Evolutionary conservation across 2,329 filamentous ascomycete genomes (phyloP).

Genomic region (Aspergillus tamarii): DNA sequence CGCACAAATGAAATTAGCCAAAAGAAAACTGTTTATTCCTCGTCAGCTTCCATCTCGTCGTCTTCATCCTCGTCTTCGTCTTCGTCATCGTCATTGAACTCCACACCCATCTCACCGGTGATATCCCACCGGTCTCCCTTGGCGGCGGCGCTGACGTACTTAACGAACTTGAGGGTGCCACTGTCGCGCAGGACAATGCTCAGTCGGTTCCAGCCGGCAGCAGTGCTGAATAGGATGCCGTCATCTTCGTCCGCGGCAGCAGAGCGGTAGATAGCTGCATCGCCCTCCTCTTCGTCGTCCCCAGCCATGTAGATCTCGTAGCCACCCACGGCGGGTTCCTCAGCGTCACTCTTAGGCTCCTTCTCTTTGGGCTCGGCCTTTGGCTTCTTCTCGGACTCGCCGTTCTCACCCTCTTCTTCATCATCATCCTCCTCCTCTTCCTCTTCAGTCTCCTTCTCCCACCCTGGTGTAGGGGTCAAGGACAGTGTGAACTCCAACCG

Average conservation of each 20-base stretch:
- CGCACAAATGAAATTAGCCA: background rate
- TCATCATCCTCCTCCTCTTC: constrained; percentile 52
- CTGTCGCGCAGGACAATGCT: constrained; percentile 86
- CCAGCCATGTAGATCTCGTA: constrained; percentile 87
- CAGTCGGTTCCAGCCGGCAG: constrained; percentile 84
- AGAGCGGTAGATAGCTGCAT: constrained; percentile 77
- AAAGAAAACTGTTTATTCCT: constrained; percentile 8
- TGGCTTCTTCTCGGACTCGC: constrained; percentile 42
- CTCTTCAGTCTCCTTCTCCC: constrained; percentile 72
- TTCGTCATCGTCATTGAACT: constrained; percentile 52
- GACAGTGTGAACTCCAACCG: constrained; percentile 86
- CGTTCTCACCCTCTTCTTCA: constrained; percentile 46
- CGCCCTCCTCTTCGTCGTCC: constrained; percentile 69
- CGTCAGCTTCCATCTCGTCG: constrained; percentile 11
- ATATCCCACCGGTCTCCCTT: constrained; percentile 93
- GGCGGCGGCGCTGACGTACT: constrained; percentile 84
- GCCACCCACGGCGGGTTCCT: constrained; percentile 50
- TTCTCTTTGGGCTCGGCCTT: constrained; percentile 33
- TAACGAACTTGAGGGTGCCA: constrained; percentile 88
- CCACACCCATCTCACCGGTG: constrained; percentile 75
- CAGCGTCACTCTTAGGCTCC: constrained; percentile 32
- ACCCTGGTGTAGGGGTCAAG: constrained; percentile 81
- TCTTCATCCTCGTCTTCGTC: constrained; percentile 22
- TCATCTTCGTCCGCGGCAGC: constrained; percentile 70
- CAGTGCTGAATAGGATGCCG: constrained; percentile 69